These are phyloP conservation scores for Mayamaea pseudoterrestris DNA, from an alignment of 108 stramenopile species.

Conservation along the genomic window DNA sequence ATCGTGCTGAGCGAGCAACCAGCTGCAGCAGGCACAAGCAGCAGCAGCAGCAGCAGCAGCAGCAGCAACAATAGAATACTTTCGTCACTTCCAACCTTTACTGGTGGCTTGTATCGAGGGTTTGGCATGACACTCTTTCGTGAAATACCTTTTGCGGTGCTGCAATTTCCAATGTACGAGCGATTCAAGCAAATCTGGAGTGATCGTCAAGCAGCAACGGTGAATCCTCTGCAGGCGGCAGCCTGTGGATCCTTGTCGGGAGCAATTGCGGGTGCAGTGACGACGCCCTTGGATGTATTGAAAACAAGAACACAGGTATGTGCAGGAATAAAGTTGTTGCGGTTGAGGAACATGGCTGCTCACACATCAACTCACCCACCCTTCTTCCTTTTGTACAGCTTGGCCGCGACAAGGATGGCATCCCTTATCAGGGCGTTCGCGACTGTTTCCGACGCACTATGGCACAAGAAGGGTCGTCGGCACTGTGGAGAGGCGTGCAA, in stretches of 20 bases:
- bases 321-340: too few species aligned
- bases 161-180: conserved; percentile 86
- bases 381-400: too few species aligned
- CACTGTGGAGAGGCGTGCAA: conserved; percentile 79
- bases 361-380: too few species aligned
- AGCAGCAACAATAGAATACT: too few species aligned
- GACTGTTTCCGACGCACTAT: conserved; percentile 49
- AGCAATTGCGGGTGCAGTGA: conserved; percentile 73
- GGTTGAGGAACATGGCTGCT: too few species aligned
- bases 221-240: conserved; percentile 57
- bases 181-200: conserved; percentile 45
- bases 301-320: too few species aligned
- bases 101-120: conserved; percentile 77
- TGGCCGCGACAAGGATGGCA: conserved; percentile 61
- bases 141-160: conserved; percentile 85
- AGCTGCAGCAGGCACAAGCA: too few species aligned
- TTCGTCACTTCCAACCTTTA: conserved; percentile 21
- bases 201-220: conserved; percentile 16
- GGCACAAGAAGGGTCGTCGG: conserved; percentile 26
- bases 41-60: too few species aligned
- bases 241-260: conserved; percentile 71
- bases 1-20: conserved; percentile 43
- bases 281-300: conserved; percentile 85
- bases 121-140: conserved; percentile 83
- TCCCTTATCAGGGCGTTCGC: conserved; percentile 36